A percentile compares a stretch with the other conserved stretches of the same genome.
phyloP scores from a whole-genome alignment of 805 yeast species.

The Metschnikowia henanensis region DNA sequence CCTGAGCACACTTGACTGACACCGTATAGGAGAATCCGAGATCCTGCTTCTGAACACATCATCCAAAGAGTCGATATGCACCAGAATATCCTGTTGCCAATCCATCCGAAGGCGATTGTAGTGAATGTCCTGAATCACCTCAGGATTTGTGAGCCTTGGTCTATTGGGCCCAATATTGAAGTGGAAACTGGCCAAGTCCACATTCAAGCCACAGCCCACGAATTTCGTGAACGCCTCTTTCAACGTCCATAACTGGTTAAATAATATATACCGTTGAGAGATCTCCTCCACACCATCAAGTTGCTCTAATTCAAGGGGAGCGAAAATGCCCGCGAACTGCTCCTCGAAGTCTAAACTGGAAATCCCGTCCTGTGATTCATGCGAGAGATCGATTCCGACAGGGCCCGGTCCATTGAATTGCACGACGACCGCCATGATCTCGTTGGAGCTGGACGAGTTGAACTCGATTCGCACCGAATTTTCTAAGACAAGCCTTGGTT shows the following conservation, averaged over 20 bases:
- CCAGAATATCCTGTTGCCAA: slow-evolving; percentile 13
- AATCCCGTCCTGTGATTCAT: slow-evolving; percentile 27
- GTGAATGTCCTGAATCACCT: background rate
- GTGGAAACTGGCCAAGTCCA: slow-evolving; percentile 15
- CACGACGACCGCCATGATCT: slow-evolving; percentile 47
- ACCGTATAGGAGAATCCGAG: background rate
- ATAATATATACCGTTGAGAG: slow-evolving; percentile 26
- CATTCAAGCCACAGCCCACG: slow-evolving; percentile 54
- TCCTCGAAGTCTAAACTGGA: slow-evolving; percentile 29
- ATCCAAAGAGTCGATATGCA: slow-evolving; percentile 4
- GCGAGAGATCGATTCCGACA: slow-evolving; percentile 41
- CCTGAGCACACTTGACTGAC: slow-evolving; percentile 8
- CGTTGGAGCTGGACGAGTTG: slow-evolving; percentile 61
- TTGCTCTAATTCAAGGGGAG: slow-evolving; percentile 30
- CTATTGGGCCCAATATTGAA: slow-evolving; percentile 7
- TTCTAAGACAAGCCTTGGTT: slow-evolving; percentile 43
- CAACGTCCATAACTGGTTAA: slow-evolving; percentile 73
- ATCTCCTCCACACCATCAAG: slow-evolving; percentile 23
- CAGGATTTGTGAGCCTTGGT: background rate
- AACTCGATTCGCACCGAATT: slow-evolving; percentile 33
- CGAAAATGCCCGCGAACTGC: slow-evolving; percentile 45
- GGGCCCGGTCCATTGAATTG: slow-evolving; percentile 23
- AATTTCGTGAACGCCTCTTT: slow-evolving; percentile 76
- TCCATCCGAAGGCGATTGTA: background rate
- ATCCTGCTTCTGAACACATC: background rate